Conservation (phyloP, 1,139 yeast genomes). For the Geotrichum reessii region DNA sequence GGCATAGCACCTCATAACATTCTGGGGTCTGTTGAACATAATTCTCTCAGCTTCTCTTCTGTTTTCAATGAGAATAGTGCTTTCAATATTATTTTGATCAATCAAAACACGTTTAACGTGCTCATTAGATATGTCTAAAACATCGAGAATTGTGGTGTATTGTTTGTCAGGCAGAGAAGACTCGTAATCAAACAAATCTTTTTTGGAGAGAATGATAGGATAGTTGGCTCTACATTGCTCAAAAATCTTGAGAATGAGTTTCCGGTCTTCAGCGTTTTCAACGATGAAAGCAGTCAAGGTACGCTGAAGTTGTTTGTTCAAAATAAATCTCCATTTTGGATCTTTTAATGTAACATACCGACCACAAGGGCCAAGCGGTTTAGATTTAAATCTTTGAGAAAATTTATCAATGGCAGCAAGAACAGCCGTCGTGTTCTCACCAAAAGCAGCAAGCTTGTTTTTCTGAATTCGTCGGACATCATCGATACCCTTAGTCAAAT, state of each 20-base stretch:
- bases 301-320: conserved; percentile 50
- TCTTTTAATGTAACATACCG: conserved; percentile 51
- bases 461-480: conserved; percentile 22
- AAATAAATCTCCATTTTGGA: conserved; percentile 54
- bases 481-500: conserved; percentile 25
- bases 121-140: conserved; percentile 50
- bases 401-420: conserved; percentile 41
- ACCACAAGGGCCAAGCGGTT: conserved; percentile 87
- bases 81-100: conserved; percentile 60
- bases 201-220: conserved; percentile 49
- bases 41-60: conserved; percentile 48
- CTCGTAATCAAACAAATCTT: conserved; percentile 52
- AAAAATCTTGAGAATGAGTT: conserved; percentile 44
- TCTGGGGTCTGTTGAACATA: conserved; percentile 37
- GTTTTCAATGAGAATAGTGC: conserved; percentile 48
- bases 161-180: conserved; percentile 36
- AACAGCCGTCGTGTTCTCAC: conserved; percentile 40
- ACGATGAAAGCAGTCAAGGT: conserved; percentile 64
- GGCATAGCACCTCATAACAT: conserved; percentile 47
- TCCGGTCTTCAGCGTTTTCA: conserved; percentile 55
- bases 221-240: conserved; percentile 26
- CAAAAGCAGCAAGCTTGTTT: conserved; percentile 42
- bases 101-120: conserved; percentile 57
- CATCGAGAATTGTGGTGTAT: conserved; percentile 53
- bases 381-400: conserved; percentile 37